Conservation (phyloP, 768 basidiomycete species). For the Macrolepiota albuminosa region DNA sequence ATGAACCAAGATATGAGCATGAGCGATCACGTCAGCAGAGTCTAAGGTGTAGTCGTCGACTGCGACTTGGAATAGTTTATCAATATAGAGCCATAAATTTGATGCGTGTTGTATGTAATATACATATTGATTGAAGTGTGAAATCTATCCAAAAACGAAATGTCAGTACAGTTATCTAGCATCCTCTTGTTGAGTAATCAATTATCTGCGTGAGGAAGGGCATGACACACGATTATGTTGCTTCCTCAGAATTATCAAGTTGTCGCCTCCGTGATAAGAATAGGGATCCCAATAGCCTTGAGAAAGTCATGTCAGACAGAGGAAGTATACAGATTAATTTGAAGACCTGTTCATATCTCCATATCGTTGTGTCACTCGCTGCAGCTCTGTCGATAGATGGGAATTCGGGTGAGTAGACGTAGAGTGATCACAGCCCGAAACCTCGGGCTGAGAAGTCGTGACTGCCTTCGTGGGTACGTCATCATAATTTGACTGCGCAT, state of each 20-base stretch:
- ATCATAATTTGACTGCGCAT: not conserved
- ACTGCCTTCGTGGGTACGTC: not conserved
- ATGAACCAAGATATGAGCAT: not conserved
- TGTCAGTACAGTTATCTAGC: not conserved
- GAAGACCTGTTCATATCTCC: conserved; percentile 58
- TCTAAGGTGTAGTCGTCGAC: not conserved
- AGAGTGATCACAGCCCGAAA: not conserved
- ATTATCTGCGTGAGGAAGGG: not conserved
- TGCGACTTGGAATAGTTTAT: not conserved
- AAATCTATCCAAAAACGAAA: not conserved
- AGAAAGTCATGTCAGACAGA: conserved; percentile 1
- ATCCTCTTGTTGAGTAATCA: not conserved
- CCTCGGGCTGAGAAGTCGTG: conserved; percentile 1
- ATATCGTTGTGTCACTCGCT: conserved; percentile 53
- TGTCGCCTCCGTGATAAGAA: conserved; percentile 58
- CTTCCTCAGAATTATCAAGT: conserved; percentile 16
- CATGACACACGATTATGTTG: not conserved
- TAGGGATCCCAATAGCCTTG: conserved; percentile 57
- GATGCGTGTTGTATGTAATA: conserved; percentile 1
- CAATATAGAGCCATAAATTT: not conserved
- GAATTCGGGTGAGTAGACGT: not conserved
- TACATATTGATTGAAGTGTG: conserved; percentile 14
- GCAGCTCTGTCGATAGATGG: conserved; percentile 23
- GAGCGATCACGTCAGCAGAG: not conserved
- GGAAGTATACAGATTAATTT: not conserved